Evolutionary conservation across 1,139 yeast species (phyloP).

Genomic region (Lodderomyces elongisporus): DNA sequence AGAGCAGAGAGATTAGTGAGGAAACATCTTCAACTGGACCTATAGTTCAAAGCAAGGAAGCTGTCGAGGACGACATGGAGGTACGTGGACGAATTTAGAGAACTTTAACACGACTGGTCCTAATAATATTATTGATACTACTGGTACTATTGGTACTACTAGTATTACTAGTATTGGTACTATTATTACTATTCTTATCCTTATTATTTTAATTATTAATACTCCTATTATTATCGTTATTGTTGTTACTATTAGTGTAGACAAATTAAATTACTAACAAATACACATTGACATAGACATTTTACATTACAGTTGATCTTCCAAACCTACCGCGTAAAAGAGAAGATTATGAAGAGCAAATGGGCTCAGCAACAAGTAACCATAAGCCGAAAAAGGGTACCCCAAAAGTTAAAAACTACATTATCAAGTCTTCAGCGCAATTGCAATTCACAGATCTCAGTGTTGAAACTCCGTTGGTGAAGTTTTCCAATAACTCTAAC

Average conservation of each 20-base stretch:
- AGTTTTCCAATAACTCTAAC: constrained; percentile 29
- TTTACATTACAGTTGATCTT: constrained; percentile 39
- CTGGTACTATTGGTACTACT: too few relatives aligned
- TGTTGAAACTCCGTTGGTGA: constrained; percentile 32
- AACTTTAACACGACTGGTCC: too few relatives aligned
- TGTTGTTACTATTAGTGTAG: too few relatives aligned
- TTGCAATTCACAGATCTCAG: constrained; percentile 37
- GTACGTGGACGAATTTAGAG: constrained; percentile 23
- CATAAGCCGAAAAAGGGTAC: constrained; percentile 5
- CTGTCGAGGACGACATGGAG: constrained; percentile 30
- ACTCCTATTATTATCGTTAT: too few relatives aligned
- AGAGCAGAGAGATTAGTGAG: constrained; percentile 5
- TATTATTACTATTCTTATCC: too few relatives aligned
- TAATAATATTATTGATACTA: too few relatives aligned
- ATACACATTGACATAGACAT: constrained; percentile 13
- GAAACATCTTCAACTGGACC: constrained; percentile 8
- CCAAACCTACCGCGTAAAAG: constrained; percentile 22
- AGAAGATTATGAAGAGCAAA: constrained; percentile 8
- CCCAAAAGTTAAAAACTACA: constrained; percentile 14
- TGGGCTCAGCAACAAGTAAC: constrained; percentile 3
- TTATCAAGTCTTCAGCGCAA: constrained; percentile 39
- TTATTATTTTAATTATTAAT: too few relatives aligned
- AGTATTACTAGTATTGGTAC: too few relatives aligned
- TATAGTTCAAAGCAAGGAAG: constrained; percentile 5
- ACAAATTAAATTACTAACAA: constrained; percentile 25